A percentile compares a stretch with the other conserved stretches of the same genome.
Conservation (phyloP, 2,329 filamentous ascomycete species). For the Apiospora aurea region DNA sequence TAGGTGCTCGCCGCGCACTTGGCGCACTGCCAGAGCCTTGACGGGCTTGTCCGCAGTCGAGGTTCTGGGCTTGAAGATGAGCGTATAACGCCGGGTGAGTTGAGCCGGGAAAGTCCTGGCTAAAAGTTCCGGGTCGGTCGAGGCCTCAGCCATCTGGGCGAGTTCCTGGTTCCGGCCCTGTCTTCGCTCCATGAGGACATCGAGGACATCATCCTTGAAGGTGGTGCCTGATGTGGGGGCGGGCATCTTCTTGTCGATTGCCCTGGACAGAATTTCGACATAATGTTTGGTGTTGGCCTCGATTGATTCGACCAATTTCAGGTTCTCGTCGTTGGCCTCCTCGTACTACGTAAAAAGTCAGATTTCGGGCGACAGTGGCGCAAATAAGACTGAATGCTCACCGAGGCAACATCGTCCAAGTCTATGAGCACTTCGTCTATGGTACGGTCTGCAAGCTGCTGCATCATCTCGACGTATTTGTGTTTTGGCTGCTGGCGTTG, state of each 20-base stretch:
- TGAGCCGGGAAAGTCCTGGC: constrained; percentile 89
- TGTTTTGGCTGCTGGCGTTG: constrained; percentile 66
- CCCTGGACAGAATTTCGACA: constrained; percentile 87
- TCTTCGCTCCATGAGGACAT: constrained; percentile 94
- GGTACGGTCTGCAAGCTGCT: constrained; percentile 83
- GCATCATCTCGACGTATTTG: constrained; percentile 90
- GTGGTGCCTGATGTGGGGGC: constrained; percentile 78
- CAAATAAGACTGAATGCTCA: constrained; percentile 50
- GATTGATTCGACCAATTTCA: constrained; percentile 82
- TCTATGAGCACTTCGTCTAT: constrained; percentile 83
- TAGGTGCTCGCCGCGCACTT: constrained; percentile 91
- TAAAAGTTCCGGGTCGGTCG: constrained; percentile 68
- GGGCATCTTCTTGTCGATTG: constrained; percentile 88
- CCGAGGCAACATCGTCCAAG: constrained; percentile 82
- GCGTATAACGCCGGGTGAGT: constrained; percentile 89
- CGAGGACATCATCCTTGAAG: constrained; percentile 97
- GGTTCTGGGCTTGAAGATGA: constrained; percentile 94
- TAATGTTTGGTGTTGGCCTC: constrained; percentile 95
- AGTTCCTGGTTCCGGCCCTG: constrained; percentile 85
- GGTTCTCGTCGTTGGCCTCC: constrained; percentile 69
- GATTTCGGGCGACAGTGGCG: constrained; percentile 27
- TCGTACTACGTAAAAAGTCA: constrained; percentile 69
- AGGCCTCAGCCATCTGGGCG: constrained; percentile 68
- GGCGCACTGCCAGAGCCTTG: constrained; percentile 83
- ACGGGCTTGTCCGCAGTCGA: constrained; percentile 68